These are phyloP conservation scores for Gossypium rotundifolium DNA, from an alignment of 345 rosid species.

Conservation along the genomic window DNA sequence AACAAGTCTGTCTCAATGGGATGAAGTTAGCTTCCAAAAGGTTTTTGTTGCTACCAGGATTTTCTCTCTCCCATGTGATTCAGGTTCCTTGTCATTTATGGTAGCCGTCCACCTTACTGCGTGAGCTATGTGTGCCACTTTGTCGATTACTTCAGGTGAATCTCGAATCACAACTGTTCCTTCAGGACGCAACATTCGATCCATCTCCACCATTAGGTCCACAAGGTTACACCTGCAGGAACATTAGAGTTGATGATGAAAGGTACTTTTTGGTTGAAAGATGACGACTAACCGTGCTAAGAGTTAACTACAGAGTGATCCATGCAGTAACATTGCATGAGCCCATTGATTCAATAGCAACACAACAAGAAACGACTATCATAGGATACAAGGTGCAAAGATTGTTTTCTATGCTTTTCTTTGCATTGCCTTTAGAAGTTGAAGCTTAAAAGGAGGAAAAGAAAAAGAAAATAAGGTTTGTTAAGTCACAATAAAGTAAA, in stretches of 20 bases:
- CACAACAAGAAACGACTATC: not conserved
- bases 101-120: conserved; percentile 68
- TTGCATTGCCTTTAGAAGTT: conserved; percentile 3
- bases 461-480: not conserved
- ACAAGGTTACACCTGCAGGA: conserved; percentile 76
- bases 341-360: not conserved
- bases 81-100: conserved; percentile 67
- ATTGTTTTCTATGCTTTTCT: not conserved
- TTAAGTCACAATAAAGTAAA: not conserved
- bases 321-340: not conserved
- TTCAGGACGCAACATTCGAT: conserved; percentile 79
- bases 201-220: conserved; percentile 91
- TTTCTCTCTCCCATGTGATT: conserved; percentile 60
- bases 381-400: not conserved
- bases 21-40: conserved; percentile 53
- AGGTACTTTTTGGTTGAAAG: not conserved
- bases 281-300: not conserved
- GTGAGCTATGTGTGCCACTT: conserved; percentile 54
- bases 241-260: not conserved
- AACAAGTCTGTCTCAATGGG: conserved; percentile 30
- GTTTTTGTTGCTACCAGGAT: conserved; percentile 68
- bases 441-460: not conserved
- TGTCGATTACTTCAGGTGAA: conserved; percentile 76
- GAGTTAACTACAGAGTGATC: not conserved
- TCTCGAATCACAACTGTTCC: conserved; percentile 78